Percentiles rank a stretch among this genome's conserved stretches.
Evolutionary conservation across 495 filamentous ascomycete genomes (phyloP).

Genomic region (Neurospora sp.): DNA sequence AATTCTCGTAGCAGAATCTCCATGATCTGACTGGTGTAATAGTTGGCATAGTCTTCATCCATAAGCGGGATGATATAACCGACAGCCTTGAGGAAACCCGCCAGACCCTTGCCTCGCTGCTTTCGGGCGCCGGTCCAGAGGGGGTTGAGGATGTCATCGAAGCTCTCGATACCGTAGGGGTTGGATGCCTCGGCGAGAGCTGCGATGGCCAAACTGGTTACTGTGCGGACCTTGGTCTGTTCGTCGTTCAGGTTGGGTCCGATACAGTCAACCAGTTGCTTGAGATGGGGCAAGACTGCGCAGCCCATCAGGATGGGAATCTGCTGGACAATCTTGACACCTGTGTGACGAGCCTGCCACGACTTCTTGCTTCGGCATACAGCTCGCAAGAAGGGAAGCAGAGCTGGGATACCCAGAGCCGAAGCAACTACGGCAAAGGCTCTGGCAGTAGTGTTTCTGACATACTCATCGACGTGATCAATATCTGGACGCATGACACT

Average conservation of each 20-base stretch:
- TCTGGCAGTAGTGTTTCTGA: conserved; percentile 96
- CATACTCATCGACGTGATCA: conserved; percentile 96
- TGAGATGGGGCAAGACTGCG: conserved; percentile 90
- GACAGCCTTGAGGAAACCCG: conserved; percentile 93
- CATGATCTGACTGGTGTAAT: conserved; percentile 98
- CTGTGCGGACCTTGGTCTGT: conserved; percentile 93
- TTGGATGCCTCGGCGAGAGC: conserved; percentile 94
- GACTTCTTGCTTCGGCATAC: conserved; percentile 97
- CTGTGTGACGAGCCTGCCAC: conserved; percentile 98
- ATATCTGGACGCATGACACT: conserved; percentile 98
- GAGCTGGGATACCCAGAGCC: conserved; percentile 88
- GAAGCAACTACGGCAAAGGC: conserved; percentile 97
- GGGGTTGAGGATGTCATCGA: conserved; percentile 94
- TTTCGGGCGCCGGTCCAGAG: conserved; percentile 94
- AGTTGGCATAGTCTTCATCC: conserved; percentile 99
- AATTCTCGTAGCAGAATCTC: conserved; percentile 95
- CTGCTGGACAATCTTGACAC: conserved; percentile 98
- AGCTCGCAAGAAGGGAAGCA: conserved; percentile 89
- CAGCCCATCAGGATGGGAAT: conserved; percentile 99
- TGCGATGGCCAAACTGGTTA: conserved; percentile 89
- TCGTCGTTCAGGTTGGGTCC: conserved; percentile 93
- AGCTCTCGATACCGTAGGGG: conserved; percentile 98
- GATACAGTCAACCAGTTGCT: conserved; percentile 94
- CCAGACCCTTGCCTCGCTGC: conserved; percentile 91
- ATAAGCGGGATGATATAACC: conserved; percentile 98